phyloP scores from a whole-genome alignment of 2,329 filamentous ascomycete genomes.

The Alternaria sp. region DNA sequence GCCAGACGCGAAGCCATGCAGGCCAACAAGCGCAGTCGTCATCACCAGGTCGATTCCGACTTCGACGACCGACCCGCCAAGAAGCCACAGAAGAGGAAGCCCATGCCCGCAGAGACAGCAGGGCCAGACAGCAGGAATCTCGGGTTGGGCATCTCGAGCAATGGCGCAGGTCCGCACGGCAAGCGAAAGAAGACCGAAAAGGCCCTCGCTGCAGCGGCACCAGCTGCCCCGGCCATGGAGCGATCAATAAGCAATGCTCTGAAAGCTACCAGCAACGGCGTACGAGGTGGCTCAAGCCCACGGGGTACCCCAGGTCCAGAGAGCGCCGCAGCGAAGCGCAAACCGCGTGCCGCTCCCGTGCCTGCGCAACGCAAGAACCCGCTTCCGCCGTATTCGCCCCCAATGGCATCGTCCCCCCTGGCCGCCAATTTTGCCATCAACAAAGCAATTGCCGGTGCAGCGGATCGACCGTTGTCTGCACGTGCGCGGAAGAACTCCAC shows the following conservation, averaged over 20 bases:
- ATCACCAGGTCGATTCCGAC: slow-evolving; percentile 77
- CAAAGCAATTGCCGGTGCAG: slow-evolving; percentile 56
- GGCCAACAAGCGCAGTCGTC: slow-evolving; percentile 72
- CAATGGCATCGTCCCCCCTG: slow-evolving; percentile 76
- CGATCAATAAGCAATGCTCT: slow-evolving; percentile 66
- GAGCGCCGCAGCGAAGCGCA: slow-evolving; percentile 65
- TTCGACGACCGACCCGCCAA: slow-evolving; percentile 73
- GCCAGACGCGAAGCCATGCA: slow-evolving; percentile 81
- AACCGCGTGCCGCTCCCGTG: slow-evolving; percentile 68
- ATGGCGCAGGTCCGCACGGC: slow-evolving; percentile 60
- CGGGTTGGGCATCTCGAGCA: slow-evolving; percentile 69
- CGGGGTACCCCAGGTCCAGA: slow-evolving; percentile 69
- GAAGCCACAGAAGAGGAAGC: slow-evolving; percentile 68
- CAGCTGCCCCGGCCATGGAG: slow-evolving; percentile 62
- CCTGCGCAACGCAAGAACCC: slow-evolving; percentile 78
- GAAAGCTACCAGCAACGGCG: slow-evolving; percentile 57
- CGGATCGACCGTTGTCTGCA: slow-evolving; percentile 69
- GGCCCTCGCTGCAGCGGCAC: slow-evolving; percentile 40
- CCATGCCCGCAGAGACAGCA: slow-evolving; percentile 57
- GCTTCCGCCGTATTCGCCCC: slow-evolving; percentile 67
- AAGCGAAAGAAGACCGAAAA: slow-evolving; percentile 88
- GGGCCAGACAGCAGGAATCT: slow-evolving; percentile 52
- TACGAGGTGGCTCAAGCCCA: slow-evolving; percentile 62
- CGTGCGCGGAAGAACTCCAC: slow-evolving; percentile 76
- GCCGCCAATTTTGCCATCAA: slow-evolving; percentile 66